phyloP scores from a whole-genome alignment of 805 yeast genomes.

The Kodamaea kaohsiungensis region DNA sequence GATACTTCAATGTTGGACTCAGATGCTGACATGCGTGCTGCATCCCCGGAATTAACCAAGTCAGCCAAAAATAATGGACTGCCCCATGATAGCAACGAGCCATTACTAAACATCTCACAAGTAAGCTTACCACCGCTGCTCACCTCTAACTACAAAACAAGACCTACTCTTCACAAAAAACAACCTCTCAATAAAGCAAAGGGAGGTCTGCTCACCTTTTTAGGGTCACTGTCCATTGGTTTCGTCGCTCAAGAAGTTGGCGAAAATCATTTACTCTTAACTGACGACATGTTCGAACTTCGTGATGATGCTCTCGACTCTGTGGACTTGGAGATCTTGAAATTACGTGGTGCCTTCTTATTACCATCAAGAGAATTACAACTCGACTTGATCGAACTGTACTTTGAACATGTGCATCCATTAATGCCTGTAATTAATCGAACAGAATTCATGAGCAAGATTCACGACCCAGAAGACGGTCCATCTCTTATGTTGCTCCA shows the following conservation, averaged over 20 bases:
- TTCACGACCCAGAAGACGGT: conserved; percentile 55
- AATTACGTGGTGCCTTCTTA: conserved; percentile 67
- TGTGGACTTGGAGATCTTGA: conserved; percentile 64
- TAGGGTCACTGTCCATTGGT: conserved; percentile 56
- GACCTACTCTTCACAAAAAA: conserved; percentile 39
- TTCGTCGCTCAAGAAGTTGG: conserved; percentile 47
- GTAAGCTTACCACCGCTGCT: conserved; percentile 45
- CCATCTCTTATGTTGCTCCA: conserved; percentile 69
- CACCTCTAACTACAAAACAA: conserved; percentile 39
- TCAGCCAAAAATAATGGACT: neutral
- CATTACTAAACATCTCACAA: conserved; percentile 43
- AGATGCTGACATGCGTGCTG: neutral
- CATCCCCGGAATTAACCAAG: neutral
- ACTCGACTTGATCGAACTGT: conserved; percentile 59
- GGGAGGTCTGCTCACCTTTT: conserved; percentile 42
- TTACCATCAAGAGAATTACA: conserved; percentile 62
- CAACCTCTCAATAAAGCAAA: conserved; percentile 27
- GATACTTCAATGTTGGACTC: conserved; percentile 1
- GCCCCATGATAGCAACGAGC: conserved; percentile 26
- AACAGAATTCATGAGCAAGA: conserved; percentile 56
- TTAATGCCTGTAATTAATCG: conserved; percentile 67
- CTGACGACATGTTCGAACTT: conserved; percentile 40
- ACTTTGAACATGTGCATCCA: conserved; percentile 67
- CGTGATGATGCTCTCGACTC: conserved; percentile 45
- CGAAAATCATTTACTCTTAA: conserved; percentile 48